A percentile compares a stretch with the other conserved stretches of the same genome.
Conservation (phyloP, 2,329 filamentous ascomycete species). For the Magnaporthiopsis incrustans region DNA sequence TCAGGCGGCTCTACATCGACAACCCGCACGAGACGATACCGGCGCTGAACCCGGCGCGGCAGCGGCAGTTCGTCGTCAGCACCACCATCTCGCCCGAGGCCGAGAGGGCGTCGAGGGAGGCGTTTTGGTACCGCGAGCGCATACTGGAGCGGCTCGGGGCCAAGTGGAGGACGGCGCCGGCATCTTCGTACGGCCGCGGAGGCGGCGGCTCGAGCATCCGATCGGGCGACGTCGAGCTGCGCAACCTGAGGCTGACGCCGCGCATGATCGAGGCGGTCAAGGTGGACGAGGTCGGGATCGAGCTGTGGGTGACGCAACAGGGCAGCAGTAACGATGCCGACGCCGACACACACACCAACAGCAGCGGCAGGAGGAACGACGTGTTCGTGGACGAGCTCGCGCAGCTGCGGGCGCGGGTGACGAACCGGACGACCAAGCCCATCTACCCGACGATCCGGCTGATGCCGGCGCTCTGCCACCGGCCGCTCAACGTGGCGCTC, state of each 20-base stretch:
- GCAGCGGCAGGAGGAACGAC: conserved; percentile 15
- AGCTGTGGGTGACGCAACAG: conserved; percentile 43
- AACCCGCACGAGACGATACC: conserved; percentile 73
- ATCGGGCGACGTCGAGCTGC: conserved; percentile 65
- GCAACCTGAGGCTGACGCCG: conserved; percentile 62
- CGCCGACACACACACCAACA: conserved; percentile 13
- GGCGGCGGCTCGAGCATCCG: conserved; percentile 15
- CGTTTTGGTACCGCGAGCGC: conserved; percentile 85
- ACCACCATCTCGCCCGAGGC: conserved; percentile 70
- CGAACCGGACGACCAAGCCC: conserved; percentile 60
- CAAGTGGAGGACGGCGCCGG: conserved; percentile 56
- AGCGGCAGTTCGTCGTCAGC: conserved; percentile 88
- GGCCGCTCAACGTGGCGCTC: conserved; percentile 63
- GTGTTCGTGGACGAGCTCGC: conserved; percentile 55
- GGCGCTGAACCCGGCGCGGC: conserved; percentile 69
- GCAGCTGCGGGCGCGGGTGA: conserved; percentile 61
- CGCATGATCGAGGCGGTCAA: conserved; percentile 80
- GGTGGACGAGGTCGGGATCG: conserved; percentile 68
- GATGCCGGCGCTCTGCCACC: conserved; percentile 67
- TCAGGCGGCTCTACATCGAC: conserved; percentile 68
- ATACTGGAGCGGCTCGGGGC: conserved; percentile 65
- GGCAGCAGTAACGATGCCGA: conserved; percentile 8
- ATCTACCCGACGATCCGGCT: conserved; percentile 68
- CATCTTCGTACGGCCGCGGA: conserved; percentile 31
- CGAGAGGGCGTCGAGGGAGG: conserved; percentile 70